These are phyloP conservation scores for Raphanus sativus DNA, from an alignment of 345 rosid genomes.

Conservation along the genomic window DNA sequence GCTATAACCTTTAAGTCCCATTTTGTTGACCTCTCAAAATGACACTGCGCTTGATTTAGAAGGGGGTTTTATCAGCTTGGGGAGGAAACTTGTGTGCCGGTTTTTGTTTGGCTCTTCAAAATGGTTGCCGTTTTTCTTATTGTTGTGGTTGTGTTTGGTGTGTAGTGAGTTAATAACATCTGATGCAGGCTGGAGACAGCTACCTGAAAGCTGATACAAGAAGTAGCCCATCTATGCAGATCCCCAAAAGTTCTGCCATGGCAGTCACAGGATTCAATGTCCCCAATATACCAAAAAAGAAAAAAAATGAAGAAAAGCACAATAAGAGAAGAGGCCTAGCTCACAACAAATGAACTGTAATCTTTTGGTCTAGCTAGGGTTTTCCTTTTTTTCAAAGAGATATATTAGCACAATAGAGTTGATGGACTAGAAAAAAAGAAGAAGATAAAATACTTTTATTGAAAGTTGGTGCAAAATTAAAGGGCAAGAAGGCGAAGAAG, in stretches of 20 bases:
- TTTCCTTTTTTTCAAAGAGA: slow-evolving; percentile 12
- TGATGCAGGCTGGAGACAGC: slow-evolving; percentile 40
- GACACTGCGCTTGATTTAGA: not conserved
- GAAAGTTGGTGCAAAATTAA: slow-evolving; percentile 27
- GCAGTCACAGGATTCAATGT: slow-evolving; percentile 48
- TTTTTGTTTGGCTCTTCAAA: slow-evolving; percentile 31
- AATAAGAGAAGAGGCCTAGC: slow-evolving; percentile 5
- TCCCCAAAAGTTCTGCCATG: slow-evolving; percentile 53
- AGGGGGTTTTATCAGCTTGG: not conserved
- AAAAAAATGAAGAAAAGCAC: not conserved
- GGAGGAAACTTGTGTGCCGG: slow-evolving; percentile 29
- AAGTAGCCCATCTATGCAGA: slow-evolving; percentile 41
- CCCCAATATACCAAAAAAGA: slow-evolving; percentile 39
- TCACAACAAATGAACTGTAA: slow-evolving; percentile 16
- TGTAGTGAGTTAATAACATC: slow-evolving; percentile 37
- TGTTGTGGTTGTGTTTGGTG: slow-evolving; percentile 28
- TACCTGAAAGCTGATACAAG: slow-evolving; percentile 44
- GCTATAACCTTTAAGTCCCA: slow-evolving; percentile 47
- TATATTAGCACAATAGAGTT: slow-evolving; percentile 13
- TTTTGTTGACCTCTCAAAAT: slow-evolving; percentile 31
- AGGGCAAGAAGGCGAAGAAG: slow-evolving; percentile 11
- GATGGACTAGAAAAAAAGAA: not conserved
- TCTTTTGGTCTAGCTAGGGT: slow-evolving; percentile 23
- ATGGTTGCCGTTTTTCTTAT: slow-evolving; percentile 34
- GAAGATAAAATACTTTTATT: slow-evolving; percentile 1